Evolutionary conservation across 257 asterid species (phyloP), one percentile per base, ranked within the genome.

Genomic region (Gentiana straminea): DNA sequence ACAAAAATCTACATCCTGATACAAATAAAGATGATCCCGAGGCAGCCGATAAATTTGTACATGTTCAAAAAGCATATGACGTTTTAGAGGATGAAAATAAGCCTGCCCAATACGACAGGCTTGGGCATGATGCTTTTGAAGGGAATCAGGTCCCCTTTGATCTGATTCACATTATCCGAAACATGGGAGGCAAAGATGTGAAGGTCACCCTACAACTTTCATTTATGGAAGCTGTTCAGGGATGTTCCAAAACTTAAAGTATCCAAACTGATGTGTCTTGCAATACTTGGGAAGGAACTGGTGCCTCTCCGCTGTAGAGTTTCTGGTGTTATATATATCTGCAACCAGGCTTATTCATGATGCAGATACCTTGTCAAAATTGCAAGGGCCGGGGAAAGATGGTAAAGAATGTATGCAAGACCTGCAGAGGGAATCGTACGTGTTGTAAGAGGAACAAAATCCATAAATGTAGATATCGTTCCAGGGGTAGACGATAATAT

Each of bases 141-240:
- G 70, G 61, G 4, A 67, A 75, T 9, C 39, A 7, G 10, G 73
- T 77, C 39, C 80, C 79, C 66, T 77, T 74, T 57, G 67, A 69
- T 72, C 87, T 86, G 50, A 81, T 82, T 52, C 59, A 79, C 54
- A 83, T 73, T 68, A 62, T 87, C 54, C 84, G 77, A 62, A 70
- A 79, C 78, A 73, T 90, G 75, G 84, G 86, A 13, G 98, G 98
- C 15, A 81, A 75, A 70, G 96, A 86, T 64, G 82, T 86, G 53
- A 78, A 86, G 98, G 98, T 90, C 49, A 57, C 86, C 0, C 51
- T 84, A 56, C 94, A 84, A 69, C 68, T 91, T 51, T 87, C 98
- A 57, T 91, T 91, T 73, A 91, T 91, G 96, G 96, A 91, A 77
- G 98, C 98, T 68, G 84, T 91, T 64, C 95, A 87, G 73, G 95